Conservation (phyloP, 2,329 filamentous ascomycete species). For the Aspergillus floridensis region DNA sequence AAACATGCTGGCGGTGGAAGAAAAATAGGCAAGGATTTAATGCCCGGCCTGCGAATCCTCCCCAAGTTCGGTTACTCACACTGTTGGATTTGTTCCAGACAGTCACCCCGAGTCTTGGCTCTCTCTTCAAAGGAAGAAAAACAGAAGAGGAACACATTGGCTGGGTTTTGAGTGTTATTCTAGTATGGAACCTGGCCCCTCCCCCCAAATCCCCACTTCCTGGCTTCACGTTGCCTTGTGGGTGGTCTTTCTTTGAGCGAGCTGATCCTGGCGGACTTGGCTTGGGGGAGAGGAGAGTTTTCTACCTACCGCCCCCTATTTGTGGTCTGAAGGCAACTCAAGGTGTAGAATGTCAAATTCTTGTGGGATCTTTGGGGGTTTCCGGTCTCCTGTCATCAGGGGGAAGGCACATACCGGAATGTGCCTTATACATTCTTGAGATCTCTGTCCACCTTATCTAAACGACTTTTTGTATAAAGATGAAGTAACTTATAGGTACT, state of each 20-base stretch:
- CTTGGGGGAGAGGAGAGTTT: background rate
- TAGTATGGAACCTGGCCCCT: background rate
- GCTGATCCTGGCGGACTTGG: conserved; percentile 8
- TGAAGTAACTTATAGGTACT: no score
- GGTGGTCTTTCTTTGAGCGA: conserved; percentile 1
- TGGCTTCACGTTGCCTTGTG: conserved; percentile 12
- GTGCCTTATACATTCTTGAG: background rate
- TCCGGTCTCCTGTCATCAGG: background rate
- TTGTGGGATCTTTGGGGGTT: background rate
- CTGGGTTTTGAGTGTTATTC: background rate
- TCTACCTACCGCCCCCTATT: background rate
- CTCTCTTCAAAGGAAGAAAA: background rate
- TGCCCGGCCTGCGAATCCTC: background rate
- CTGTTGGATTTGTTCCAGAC: conserved; percentile 11
- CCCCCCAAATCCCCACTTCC: conserved; percentile 1
- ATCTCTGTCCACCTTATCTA: background rate
- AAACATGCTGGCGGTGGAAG: conserved; percentile 13
- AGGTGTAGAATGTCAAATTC: background rate
- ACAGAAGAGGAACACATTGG: background rate
- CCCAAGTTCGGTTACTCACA: background rate
- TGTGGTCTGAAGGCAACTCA: background rate
- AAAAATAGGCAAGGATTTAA: conserved; percentile 7
- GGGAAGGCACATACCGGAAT: background rate
- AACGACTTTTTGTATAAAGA: background rate
- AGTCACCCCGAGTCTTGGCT: background rate